Base-by-base conservation (phyloP, 2,329 filamentous ascomycete genomes). In the Apiospora hydei region DNA sequence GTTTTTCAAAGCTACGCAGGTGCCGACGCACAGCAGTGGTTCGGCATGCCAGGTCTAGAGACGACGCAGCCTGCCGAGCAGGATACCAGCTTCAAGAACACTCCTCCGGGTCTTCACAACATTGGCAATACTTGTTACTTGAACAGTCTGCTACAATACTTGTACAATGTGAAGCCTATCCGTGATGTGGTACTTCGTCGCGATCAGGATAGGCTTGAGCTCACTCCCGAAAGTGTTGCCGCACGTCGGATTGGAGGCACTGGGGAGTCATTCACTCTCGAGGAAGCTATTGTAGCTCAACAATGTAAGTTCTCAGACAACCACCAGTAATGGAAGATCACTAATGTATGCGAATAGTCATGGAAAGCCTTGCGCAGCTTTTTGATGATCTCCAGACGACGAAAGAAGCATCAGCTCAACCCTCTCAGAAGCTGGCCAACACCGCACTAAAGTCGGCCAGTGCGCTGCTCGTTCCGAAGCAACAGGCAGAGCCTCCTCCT, bases 41-140 rank as follows among this genome's bases (percentile, higher is more conserved):
- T 14, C 71, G 74, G 51, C 69, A 71, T n/a, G 71, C 68, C 21
- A 44, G 71, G 24, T 51, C 69, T 26, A 51, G 72, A 49, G 73
- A 72, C 34, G 68, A 73, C 64, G 71, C 57, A 64, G 21, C 18
- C 57, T 13, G 21, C 57, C 34, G 57, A 41, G 10, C 57, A 69
- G 44, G 44, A 11, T 49, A 18, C 77, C 3, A 78, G 79, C 18
- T 78, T 85, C 71, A 77, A 83, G 67, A 85, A 89, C 43, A 91
- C 94, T 81, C 96, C 96, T 0, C 93, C 97, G 30, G 96, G 96
- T 0, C 87, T 98, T 7, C 89, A 91, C 74, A 99, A 98, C 77
- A 97, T 98, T 72, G 95, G 96, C 72, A 99, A 99, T 78, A 99
- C 97, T 0, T 99, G 96, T 81, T 99, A 99, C 78, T 87, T 99